These are phyloP conservation scores for Colletotrichum brevisporum DNA, from an alignment of 2,329 filamentous ascomycete species.

Conservation along the genomic window DNA sequence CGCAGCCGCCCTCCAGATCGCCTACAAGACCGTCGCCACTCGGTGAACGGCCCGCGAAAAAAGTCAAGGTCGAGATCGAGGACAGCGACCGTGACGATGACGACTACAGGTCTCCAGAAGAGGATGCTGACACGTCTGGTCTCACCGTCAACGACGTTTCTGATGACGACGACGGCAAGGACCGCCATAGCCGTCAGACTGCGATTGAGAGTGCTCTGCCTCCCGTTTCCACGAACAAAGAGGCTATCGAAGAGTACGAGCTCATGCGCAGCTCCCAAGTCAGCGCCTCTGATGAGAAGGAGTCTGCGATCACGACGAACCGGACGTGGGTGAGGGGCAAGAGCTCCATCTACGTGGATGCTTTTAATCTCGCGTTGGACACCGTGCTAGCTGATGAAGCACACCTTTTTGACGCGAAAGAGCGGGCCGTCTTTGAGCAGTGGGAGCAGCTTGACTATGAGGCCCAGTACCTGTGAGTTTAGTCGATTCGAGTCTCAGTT, in stretches of 20 bases:
- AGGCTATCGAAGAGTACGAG: slow-evolving; percentile 87
- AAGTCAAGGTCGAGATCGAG: slow-evolving; percentile 47
- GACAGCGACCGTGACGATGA: slow-evolving; percentile 41
- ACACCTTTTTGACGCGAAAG: slow-evolving; percentile 87
- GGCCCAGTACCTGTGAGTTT: slow-evolving; percentile 85
- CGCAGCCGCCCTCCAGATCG: slow-evolving; percentile 27
- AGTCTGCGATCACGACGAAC: neutral
- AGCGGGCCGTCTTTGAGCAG: slow-evolving; percentile 80
- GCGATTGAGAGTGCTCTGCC: slow-evolving; percentile 82
- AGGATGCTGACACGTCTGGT: slow-evolving; percentile 51
- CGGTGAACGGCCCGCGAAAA: slow-evolving; percentile 52
- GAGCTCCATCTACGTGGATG: slow-evolving; percentile 96
- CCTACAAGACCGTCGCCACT: slow-evolving; percentile 33
- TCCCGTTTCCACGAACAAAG: slow-evolving; percentile 73
- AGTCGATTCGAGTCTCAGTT: neutral
- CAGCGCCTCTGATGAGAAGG: slow-evolving; percentile 54
- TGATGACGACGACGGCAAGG: slow-evolving; percentile 45
- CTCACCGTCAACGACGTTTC: slow-evolving; percentile 42
- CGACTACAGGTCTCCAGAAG: slow-evolving; percentile 39
- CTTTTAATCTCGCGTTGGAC: slow-evolving; percentile 92
- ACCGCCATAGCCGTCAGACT: slow-evolving; percentile 60
- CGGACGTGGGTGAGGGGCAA: slow-evolving; percentile 78
- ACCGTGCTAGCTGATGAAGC: slow-evolving; percentile 91
- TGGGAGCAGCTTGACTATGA: slow-evolving; percentile 86
- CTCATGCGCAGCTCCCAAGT: slow-evolving; percentile 71